phyloP scores from a whole-genome alignment of 1,284 basidiomycete genomes.

The Trichosporon sp. region DNA sequence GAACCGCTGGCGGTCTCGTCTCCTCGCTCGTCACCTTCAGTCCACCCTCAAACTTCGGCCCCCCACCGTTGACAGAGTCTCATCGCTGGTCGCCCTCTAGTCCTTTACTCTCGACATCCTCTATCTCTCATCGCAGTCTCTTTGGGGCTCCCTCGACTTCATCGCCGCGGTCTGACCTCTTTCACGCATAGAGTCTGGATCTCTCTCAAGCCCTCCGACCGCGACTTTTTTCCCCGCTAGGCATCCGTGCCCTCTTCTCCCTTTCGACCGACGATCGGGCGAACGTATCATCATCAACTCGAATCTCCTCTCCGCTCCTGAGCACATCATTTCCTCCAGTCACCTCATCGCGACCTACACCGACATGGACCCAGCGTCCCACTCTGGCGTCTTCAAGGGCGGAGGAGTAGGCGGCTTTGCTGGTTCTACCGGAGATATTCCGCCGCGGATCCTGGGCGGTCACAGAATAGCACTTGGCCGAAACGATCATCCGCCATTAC shows the following conservation, averaged over 20 bases:
- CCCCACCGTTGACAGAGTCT: background rate
- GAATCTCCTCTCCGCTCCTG: too few relatives aligned
- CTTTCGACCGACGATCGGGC: background rate
- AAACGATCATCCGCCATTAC: background rate
- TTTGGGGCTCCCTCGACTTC: background rate
- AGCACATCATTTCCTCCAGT: background rate
- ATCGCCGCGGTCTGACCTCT: background rate
- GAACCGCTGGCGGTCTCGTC: background rate
- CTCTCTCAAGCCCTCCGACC: background rate
- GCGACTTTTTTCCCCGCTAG: background rate
- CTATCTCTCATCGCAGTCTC: background rate
- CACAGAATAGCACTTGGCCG: background rate
- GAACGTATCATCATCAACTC: background rate
- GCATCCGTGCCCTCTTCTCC: background rate
- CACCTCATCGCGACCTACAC: background rate
- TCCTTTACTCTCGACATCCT: background rate
- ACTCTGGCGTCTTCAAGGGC: background rate
- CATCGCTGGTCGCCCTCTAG: background rate
- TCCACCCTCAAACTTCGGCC: background rate
- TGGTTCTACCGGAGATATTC: background rate
- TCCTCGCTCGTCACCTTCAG: background rate
- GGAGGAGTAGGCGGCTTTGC: background rate
- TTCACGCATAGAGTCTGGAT: background rate
- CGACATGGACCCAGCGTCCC: constrained; percentile 3
- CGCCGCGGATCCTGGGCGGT: background rate